These are phyloP conservation scores for Emergomyces africanus DNA, from an alignment of 2,329 filamentous ascomycete genomes.

Conservation along the genomic window DNA sequence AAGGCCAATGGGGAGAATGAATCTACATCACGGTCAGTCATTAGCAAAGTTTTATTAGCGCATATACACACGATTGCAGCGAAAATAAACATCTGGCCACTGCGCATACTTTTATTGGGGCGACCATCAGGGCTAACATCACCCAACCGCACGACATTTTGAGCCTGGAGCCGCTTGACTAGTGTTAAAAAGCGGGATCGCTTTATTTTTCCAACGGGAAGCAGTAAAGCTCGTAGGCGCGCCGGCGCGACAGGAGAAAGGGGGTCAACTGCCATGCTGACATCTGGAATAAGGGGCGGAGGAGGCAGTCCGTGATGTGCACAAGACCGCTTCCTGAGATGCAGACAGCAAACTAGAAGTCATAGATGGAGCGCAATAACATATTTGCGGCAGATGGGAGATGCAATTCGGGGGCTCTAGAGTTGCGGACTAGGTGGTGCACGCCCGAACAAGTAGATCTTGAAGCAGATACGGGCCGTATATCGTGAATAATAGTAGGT, in stretches of 20 bases:
- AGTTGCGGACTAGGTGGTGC: background rate
- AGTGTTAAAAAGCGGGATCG: slow-evolving; percentile 68
- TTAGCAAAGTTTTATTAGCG: slow-evolving; percentile 9
- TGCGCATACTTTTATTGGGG: slow-evolving; percentile 64
- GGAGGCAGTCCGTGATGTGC: slow-evolving; percentile 21
- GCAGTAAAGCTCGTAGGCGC: slow-evolving; percentile 72
- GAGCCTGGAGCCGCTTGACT: slow-evolving; percentile 60
- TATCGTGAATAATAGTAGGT: too few relatives aligned
- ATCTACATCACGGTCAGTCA: slow-evolving; percentile 39
- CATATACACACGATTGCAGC: background rate
- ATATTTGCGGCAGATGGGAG: background rate
- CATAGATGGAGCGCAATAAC: slow-evolving; percentile 11
- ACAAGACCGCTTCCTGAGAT: slow-evolving; percentile 23
- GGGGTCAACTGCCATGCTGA: slow-evolving; percentile 75
- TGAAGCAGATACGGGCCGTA: background rate
- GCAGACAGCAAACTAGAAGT: slow-evolving; percentile 9
- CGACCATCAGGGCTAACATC: slow-evolving; percentile 77
- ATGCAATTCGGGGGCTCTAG: background rate
- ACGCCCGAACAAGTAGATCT: background rate
- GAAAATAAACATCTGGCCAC: background rate
- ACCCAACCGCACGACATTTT: slow-evolving; percentile 70
- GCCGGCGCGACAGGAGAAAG: slow-evolving; percentile 84
- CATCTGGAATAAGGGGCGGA: slow-evolving; percentile 27
- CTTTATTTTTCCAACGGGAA: slow-evolving; percentile 79
- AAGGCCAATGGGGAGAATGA: slow-evolving; percentile 91